phyloP scores from a whole-genome alignment of 768 basidiomycete species.

The Dictyophora rubrovolvata region DNA sequence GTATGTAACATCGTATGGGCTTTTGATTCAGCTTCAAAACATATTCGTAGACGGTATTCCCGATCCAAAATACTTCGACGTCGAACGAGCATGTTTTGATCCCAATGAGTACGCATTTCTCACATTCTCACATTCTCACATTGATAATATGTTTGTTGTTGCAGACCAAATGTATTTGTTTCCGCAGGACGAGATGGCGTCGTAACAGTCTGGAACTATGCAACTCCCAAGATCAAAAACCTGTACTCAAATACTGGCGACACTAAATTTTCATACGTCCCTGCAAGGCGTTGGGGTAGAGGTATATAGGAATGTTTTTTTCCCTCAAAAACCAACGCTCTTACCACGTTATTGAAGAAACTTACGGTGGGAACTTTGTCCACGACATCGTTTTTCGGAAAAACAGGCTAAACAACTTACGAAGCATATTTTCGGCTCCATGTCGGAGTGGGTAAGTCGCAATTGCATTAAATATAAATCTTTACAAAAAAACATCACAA shows the following conservation, averaged over 20 bases:
- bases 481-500: constrained; percentile 4
- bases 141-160: neutral
- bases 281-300: constrained; percentile 3
- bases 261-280: neutral
- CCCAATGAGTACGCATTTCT: neutral
- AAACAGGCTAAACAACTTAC: neutral
- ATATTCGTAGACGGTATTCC: neutral
- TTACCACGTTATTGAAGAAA: neutral
- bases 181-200: constrained; percentile 3
- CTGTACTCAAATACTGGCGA: neutral
- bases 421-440: constrained; percentile 27
- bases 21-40: neutral
- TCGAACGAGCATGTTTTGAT: constrained; percentile 6
- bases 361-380: neutral
- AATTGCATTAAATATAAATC: constrained; percentile 1
- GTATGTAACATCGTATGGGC: neutral
- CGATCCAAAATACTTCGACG: constrained; percentile 1
- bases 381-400: constrained; percentile 3
- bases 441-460: constrained; percentile 20
- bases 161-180: neutral
- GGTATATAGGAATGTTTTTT: neutral
- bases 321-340: neutral
- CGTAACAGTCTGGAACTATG: neutral
- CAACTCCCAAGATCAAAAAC: neutral
- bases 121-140: neutral